Conservation (phyloP, 1,139 yeast genomes). For the Scheffersomyces lignicola region DNA sequence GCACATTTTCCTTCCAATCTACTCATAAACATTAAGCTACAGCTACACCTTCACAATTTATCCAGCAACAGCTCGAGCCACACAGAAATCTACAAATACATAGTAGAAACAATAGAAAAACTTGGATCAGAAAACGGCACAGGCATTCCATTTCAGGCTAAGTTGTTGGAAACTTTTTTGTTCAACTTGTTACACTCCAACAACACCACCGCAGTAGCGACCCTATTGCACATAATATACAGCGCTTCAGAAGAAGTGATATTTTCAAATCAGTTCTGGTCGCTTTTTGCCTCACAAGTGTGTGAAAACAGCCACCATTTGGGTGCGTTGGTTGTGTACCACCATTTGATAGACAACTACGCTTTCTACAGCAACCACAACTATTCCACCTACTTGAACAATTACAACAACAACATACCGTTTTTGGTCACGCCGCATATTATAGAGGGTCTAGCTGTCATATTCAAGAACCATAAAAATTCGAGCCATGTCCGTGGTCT, state of each 20-base stretch:
- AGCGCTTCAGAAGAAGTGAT: constrained; percentile 15
- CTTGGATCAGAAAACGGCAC: too few species aligned
- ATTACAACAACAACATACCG: constrained; percentile 24
- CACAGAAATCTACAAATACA: constrained; percentile 8
- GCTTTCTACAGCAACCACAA: constrained; percentile 17
- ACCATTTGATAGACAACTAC: constrained; percentile 33
- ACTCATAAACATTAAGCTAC: constrained; percentile 7
- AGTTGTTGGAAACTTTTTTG: constrained; percentile 21
- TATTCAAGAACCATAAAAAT: constrained; percentile 30
- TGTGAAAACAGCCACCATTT: constrained; percentile 26
- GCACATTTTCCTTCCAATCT: neutral
- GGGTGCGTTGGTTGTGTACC: constrained; percentile 38
- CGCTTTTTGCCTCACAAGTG: constrained; percentile 24
- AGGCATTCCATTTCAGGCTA: constrained; percentile 8
- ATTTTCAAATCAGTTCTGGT: constrained; percentile 41
- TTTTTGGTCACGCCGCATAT: constrained; percentile 30
- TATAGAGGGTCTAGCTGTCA: constrained; percentile 25
- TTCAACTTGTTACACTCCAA: constrained; percentile 18
- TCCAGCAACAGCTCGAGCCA: too few species aligned
- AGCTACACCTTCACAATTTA: constrained; percentile 1
- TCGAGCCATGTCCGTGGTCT: constrained; percentile 30
- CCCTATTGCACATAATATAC: constrained; percentile 25
- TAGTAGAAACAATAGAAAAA: too few species aligned
- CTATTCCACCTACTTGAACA: constrained; percentile 14
- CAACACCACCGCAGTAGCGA: constrained; percentile 21